Evolutionary conservation across 768 basidiomycete species (phyloP).

Genomic region (Amanita molliuscula): DNA sequence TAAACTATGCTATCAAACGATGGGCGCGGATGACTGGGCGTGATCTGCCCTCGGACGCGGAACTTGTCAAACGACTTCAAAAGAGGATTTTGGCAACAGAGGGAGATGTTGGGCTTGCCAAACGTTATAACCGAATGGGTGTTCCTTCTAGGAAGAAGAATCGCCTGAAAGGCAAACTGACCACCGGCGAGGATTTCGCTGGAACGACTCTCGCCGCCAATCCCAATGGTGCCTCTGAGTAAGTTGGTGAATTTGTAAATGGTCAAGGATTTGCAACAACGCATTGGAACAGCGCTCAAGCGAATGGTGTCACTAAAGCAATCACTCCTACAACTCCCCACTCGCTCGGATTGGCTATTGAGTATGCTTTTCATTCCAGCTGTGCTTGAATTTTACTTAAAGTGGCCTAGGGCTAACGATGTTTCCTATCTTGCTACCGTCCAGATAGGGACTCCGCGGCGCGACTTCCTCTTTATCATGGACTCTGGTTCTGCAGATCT

Average conservation of each 20-base stretch:
- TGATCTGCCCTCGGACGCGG: conserved; percentile 33
- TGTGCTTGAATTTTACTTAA: background rate
- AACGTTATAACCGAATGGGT: conserved; percentile 25
- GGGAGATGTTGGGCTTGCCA: conserved; percentile 21
- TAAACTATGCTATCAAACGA: conserved; percentile 55
- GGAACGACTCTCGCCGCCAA: background rate
- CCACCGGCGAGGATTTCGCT: background rate
- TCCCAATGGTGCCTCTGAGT: background rate
- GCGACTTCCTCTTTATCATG: conserved; percentile 48
- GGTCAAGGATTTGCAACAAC: background rate
- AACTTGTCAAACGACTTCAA: conserved; percentile 34
- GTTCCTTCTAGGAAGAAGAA: conserved; percentile 9
- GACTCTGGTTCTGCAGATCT: conserved; percentile 64
- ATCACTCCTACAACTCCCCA: conserved; percentile 11
- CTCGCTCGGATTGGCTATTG: conserved; percentile 27
- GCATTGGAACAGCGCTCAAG: background rate
- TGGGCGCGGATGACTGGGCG: conserved; percentile 62
- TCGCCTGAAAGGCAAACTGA: background rate
- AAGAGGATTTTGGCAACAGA: conserved; percentile 37
- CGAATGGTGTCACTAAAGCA: conserved; percentile 2
- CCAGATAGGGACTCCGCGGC: conserved; percentile 58
- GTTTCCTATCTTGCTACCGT: conserved; percentile 45
- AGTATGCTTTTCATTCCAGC: conserved; percentile 28
- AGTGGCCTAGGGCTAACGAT: conserved; percentile 26
- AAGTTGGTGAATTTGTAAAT: background rate